Conservation (phyloP, 805 yeast species). For the Saturnispora dispora region DNA sequence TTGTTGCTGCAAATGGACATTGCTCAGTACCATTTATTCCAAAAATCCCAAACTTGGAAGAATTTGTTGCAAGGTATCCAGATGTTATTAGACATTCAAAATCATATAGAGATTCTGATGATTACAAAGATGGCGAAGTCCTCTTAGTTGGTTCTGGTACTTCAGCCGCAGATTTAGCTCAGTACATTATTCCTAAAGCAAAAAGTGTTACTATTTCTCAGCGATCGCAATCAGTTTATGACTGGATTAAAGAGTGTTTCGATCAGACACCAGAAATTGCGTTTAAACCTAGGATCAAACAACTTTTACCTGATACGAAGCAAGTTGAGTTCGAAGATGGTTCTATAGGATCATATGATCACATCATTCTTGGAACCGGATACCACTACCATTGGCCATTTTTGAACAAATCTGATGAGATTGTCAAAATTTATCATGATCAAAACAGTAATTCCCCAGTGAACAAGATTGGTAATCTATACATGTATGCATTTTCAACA, state of each 20-base stretch:
- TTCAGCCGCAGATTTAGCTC: slow-evolving; percentile 37
- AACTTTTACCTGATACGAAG: slow-evolving; percentile 10
- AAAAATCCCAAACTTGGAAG: slow-evolving; percentile 23
- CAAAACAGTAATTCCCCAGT: slow-evolving; percentile 5
- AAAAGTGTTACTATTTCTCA: slow-evolving; percentile 14
- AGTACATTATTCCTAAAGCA: slow-evolving; percentile 23
- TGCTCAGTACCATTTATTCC: slow-evolving; percentile 50
- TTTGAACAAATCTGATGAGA: slow-evolving; percentile 10
- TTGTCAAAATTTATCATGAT: slow-evolving; percentile 10
- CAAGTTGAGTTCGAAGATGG: slow-evolving; percentile 28
- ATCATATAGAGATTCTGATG: slow-evolving; percentile 37
- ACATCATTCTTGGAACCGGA: slow-evolving; percentile 42
- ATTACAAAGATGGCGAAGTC: slow-evolving; percentile 33
- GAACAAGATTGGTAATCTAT: slow-evolving; percentile 19
- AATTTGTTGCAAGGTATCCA: slow-evolving; percentile 30
- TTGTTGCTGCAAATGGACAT: slow-evolving; percentile 56
- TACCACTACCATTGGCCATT: slow-evolving; percentile 41
- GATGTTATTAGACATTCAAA: slow-evolving; percentile 46
- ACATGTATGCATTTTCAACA: slow-evolving; percentile 30
- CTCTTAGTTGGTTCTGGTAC: slow-evolving; percentile 36
- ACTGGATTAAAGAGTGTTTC: slow-evolving; percentile 14
- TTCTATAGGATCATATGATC: slow-evolving; percentile 28
- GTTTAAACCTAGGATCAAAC: slow-evolving; percentile 17
- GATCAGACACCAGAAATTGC: slow-evolving; percentile 9
- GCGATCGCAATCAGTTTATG: slow-evolving; percentile 19